Evolutionary conservation across 495 filamentous ascomycete species (phyloP).

Genomic region (Neurospora sp.): DNA sequence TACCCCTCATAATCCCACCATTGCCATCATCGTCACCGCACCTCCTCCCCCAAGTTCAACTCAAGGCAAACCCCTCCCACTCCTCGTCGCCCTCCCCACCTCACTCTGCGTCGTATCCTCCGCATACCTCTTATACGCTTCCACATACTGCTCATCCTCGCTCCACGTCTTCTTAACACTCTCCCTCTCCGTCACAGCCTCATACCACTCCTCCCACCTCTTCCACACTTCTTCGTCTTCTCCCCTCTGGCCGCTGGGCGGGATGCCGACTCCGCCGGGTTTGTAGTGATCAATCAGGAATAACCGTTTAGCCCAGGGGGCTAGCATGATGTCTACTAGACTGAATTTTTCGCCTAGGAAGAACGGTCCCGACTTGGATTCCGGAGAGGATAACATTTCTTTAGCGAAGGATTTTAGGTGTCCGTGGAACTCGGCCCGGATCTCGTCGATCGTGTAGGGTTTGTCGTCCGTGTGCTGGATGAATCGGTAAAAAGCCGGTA

Average conservation of each 20-base stretch:
- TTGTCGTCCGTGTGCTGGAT: constrained; percentile 51
- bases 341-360: constrained; percentile 49
- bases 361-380: constrained; percentile 43
- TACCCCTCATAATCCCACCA: too few relatives aligned
- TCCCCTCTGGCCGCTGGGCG: constrained; percentile 18
- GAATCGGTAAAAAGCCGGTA: constrained; percentile 54
- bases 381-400: constrained; percentile 36
- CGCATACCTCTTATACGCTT: constrained; percentile 60
- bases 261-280: constrained; percentile 47
- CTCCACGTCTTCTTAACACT: constrained; percentile 55
- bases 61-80: constrained; percentile 51
- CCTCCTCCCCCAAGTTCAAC: neutral
- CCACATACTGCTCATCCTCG: constrained; percentile 49
- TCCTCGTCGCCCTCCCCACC: constrained; percentile 55
- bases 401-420: constrained; percentile 44
- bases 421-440: constrained; percentile 37
- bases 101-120: constrained; percentile 63
- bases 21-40: too few relatives aligned
- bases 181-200: constrained; percentile 41
- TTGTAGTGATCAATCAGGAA: constrained; percentile 68
- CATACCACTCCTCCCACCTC: constrained; percentile 52
- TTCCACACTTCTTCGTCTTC: constrained; percentile 43
- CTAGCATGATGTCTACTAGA: constrained; percentile 54
- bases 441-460: constrained; percentile 30
- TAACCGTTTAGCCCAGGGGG: constrained; percentile 56